Evolutionary conservation across 75 land plant genomes (phyloP).

Genomic region (Cupressus sempervirens): DNA sequence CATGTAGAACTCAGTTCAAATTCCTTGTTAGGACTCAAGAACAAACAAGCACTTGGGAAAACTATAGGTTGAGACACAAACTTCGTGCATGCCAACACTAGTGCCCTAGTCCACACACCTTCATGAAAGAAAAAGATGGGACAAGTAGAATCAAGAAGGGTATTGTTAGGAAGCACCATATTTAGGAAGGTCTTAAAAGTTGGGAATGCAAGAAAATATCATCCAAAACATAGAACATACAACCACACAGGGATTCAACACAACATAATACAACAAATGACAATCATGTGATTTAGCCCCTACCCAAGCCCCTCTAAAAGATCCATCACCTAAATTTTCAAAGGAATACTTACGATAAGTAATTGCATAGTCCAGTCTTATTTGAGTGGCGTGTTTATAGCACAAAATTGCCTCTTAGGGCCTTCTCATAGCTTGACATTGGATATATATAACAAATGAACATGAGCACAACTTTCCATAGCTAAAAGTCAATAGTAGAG

Average conservation of each 20-base stretch:
- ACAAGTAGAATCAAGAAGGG: constrained; percentile 19
- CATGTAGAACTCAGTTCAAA: constrained; percentile 7
- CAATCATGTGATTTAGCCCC: not conserved
- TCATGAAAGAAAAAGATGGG: constrained; percentile 23
- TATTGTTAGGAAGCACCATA: constrained; percentile 13
- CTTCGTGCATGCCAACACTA: constrained; percentile 20
- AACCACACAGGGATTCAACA: constrained; percentile 12
- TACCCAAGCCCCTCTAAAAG: not conserved
- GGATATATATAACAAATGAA: constrained; percentile 15
- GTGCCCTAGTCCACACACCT: constrained; percentile 29
- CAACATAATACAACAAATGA: not conserved
- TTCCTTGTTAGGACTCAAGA: constrained; percentile 7
- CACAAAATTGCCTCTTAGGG: constrained; percentile 90
- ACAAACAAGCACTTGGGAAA: constrained; percentile 10
- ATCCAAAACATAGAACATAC: constrained; percentile 6
- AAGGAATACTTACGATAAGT: constrained; percentile 75
- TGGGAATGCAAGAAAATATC: constrained; percentile 8
- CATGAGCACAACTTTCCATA: constrained; percentile 7
- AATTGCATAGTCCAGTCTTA: constrained; percentile 78
- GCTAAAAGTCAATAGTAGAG: constrained; percentile 2
- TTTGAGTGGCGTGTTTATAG: constrained; percentile 76
- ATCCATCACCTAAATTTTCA: not conserved
- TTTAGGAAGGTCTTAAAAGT: constrained; percentile 4
- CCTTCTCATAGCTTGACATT: constrained; percentile 81
- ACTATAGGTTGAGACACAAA: constrained; percentile 15